These are phyloP conservation scores for Metschnikowia sp. DNA, from an alignment of 805 yeast species.

Conservation along the genomic window DNA sequence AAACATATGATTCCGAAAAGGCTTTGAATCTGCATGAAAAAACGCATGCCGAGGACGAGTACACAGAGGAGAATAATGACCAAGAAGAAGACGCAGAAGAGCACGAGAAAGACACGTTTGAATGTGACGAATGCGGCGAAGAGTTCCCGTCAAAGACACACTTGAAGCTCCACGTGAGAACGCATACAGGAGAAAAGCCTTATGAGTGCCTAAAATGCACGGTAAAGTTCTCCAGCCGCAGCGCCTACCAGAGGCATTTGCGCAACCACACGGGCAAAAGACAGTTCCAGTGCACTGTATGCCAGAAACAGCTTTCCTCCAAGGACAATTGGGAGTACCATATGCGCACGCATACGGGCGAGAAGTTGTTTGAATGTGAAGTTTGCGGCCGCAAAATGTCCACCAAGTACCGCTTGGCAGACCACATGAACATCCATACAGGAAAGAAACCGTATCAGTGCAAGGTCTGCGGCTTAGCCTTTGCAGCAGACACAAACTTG, in stretches of 20 bases:
- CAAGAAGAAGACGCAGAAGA: too few species aligned
- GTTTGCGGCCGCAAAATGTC: neutral
- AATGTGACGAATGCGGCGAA: too few species aligned
- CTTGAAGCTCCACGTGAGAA: neutral
- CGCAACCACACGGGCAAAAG: neutral
- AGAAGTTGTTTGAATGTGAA: neutral
- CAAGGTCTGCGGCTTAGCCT: neutral
- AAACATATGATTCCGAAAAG: too few species aligned
- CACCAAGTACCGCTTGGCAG: neutral
- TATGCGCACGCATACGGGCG: neutral
- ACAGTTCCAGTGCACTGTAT: neutral
- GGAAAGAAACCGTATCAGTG: neutral
- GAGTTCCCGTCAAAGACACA: too few species aligned
- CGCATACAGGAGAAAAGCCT: slow-evolving; percentile 1
- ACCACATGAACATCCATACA: neutral
- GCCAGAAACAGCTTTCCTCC: neutral
- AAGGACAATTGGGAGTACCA: neutral
- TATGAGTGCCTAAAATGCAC: neutral
- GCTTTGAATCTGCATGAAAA: too few species aligned
- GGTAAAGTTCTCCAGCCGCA: neutral
- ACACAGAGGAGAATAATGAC: too few species aligned
- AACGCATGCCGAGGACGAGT: too few species aligned
- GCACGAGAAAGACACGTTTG: too few species aligned
- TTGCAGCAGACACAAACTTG: neutral
- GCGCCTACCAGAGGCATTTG: neutral